Percentiles rank a stretch among this genome's conserved stretches.
Conservation (phyloP, 2,329 filamentous ascomycete species). For the Plectosphaerella plurivora region DNA sequence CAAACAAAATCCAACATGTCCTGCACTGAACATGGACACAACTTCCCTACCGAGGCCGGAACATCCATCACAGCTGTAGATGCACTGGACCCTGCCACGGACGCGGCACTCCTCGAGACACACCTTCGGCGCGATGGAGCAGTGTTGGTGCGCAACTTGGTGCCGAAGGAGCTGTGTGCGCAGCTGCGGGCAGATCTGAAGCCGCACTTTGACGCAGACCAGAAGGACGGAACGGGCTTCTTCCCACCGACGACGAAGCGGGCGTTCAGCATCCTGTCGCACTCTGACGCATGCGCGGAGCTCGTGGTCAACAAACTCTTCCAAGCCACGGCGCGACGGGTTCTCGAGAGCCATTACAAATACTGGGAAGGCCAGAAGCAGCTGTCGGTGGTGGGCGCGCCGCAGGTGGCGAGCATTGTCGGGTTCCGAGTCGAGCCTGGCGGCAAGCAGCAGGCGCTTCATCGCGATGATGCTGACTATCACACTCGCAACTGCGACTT, state of each 20-base stretch:
- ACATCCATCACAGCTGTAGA: conserved; percentile 12
- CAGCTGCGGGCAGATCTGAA: conserved; percentile 31
- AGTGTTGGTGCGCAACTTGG: conserved; percentile 30
- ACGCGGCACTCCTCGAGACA: conserved; percentile 13
- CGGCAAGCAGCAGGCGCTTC: conserved; percentile 30
- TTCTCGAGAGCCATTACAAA: conserved; percentile 28
- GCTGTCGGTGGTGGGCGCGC: conserved; percentile 26
- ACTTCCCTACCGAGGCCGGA: conserved; percentile 17
- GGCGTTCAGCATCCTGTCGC: conserved; percentile 30
- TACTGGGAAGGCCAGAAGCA: conserved; percentile 28
- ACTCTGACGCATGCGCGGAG: conserved; percentile 32
- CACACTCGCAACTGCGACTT: conserved; percentile 24
- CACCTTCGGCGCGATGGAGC: conserved; percentile 26
- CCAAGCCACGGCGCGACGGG: conserved; percentile 24
- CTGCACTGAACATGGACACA: neutral
- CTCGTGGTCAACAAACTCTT: conserved; percentile 28
- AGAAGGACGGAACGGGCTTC: conserved; percentile 29
- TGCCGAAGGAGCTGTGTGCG: conserved; percentile 21
- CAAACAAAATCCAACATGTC: neutral
- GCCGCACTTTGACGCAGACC: conserved; percentile 29
- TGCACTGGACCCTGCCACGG: conserved; percentile 15
- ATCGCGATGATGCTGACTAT: conserved; percentile 28
- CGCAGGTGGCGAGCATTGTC: conserved; percentile 28
- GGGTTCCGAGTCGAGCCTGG: conserved; percentile 34
- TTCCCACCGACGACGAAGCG: conserved; percentile 33